A percentile compares a stretch with the other conserved stretches of the same genome.
Conservation (phyloP, 345 rosid species). For the Gossypium turneri region DNA sequence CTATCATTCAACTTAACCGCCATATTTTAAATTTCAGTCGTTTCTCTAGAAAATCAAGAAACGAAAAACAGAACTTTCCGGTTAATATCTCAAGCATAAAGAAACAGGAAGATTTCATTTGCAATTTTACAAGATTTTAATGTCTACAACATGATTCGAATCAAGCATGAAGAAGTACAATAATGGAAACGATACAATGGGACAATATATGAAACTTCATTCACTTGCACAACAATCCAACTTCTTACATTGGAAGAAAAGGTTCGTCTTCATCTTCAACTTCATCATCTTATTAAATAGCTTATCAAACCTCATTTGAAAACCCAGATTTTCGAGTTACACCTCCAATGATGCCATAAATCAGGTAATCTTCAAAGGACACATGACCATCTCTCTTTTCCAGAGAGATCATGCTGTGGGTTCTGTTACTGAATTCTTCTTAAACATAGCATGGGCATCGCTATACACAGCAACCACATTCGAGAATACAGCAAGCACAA, state of each 20-base stretch:
- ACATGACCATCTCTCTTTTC: neutral
- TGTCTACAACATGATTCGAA: neutral
- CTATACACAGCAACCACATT: conserved; percentile 73
- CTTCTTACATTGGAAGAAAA: neutral
- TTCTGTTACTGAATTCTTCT: conserved; percentile 20
- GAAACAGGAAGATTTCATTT: neutral
- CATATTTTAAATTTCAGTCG: too few relatives aligned
- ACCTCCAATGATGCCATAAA: neutral
- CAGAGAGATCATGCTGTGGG: conserved; percentile 3
- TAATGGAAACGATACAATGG: neutral
- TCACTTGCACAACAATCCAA: neutral
- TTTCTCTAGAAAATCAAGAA: too few relatives aligned
- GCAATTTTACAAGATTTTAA: conserved; percentile 1
- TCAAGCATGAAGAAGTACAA: neutral
- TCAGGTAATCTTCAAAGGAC: neutral
- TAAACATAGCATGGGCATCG: conserved; percentile 56
- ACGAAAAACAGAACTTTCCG: neutral
- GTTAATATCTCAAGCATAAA: neutral
- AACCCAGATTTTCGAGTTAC: conserved; percentile 6
- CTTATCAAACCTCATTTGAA: neutral
- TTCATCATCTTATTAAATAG: neutral
- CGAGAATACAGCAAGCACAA: conserved; percentile 71
- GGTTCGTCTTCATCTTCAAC: neutral
- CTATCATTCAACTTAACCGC: too few relatives aligned
- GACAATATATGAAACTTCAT: neutral